Percentiles rank a stretch among this genome's conserved stretches.
These are phyloP conservation scores for Zhuliangozyma blackwelliae DNA, from an alignment of 1,139 yeast genomes.

Conservation along the genomic window DNA sequence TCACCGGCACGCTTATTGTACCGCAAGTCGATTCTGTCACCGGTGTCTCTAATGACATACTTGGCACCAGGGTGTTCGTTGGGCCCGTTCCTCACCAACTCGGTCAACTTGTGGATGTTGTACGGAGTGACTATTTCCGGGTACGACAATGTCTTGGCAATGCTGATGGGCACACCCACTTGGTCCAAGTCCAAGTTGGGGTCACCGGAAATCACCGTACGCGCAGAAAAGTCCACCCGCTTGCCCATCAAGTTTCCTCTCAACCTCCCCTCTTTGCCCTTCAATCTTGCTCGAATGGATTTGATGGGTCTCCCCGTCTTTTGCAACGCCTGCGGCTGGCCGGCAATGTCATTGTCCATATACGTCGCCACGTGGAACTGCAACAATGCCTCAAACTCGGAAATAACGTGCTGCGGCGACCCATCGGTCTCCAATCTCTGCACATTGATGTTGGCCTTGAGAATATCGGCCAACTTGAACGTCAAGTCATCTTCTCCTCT, in stretches of 20 bases:
- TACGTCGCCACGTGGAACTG: slow-evolving; percentile 99
- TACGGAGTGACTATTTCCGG: slow-evolving; percentile 98
- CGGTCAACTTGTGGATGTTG: slow-evolving; percentile 89
- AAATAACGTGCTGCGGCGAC: slow-evolving; percentile 96
- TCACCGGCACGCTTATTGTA: slow-evolving; percentile 98
- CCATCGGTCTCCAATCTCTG: slow-evolving; percentile 97
- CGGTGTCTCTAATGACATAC: slow-evolving; percentile 95
- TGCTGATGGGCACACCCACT: slow-evolving; percentile 97
- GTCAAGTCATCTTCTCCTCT: slow-evolving; percentile 99
- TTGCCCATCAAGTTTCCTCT: slow-evolving; percentile 99
- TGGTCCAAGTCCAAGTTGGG: slow-evolving; percentile 96
- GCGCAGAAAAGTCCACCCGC: slow-evolving; percentile 98
- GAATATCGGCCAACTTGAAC: slow-evolving; percentile 91
- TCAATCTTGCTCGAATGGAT: slow-evolving; percentile 95
- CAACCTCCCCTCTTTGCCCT: slow-evolving; percentile 98
- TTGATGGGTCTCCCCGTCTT: slow-evolving; percentile 98
- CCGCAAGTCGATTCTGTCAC: slow-evolving; percentile 95
- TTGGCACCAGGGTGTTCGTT: slow-evolving; percentile 99
- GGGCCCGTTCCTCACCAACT: slow-evolving; percentile 94
- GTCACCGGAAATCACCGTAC: slow-evolving; percentile 99
- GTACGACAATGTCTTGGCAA: slow-evolving; percentile 90
- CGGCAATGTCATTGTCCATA: slow-evolving; percentile 99
- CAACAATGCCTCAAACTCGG: slow-evolving; percentile 90
- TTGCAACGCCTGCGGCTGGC: slow-evolving; percentile 98
- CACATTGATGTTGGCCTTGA: slow-evolving; percentile 93